Evolutionary conservation across 192 early-diverging fungal genomes (phyloP), one percentile per base, ranked within the genome.

Genomic region (Entrophospora sp.): DNA sequence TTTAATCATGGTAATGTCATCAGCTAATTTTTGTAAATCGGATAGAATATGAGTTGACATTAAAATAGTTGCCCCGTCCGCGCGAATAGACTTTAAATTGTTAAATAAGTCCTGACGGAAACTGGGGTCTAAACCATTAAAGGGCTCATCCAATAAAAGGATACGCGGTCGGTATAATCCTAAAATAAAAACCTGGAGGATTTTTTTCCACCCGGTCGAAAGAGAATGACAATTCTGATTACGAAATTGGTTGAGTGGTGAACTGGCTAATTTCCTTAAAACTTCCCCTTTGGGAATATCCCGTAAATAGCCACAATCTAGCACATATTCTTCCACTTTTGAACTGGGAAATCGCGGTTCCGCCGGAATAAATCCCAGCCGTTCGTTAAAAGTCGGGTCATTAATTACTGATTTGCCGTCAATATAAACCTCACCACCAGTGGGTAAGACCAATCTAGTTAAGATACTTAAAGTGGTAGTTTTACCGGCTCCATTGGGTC

Each of bases 401-500:
- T 20, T n/a, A 27, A n/a, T 52, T n/a, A 52, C 49, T 52, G 49
- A 52, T 52, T 52, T 52, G 6, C 3, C 22, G 22, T 52, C 49
- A 52, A 52, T 5, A 52, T 52, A 52, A 52, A 27, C 49, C 49
- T 52, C 49, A 2, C 74, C 77, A 2, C 60, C 3, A 5, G 71
- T 52, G 0, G 75, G 67, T 16, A 71, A 69, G 30, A 79, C 40
- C 63, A 70, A 56, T 20, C 74, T 64, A 65, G 75, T 71, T 42
- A 79, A 64, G 28, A 74, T 73, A 16, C 68, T 70, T 1, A 79
- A 40, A 4, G 74, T 73, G 3, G 77, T 85, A 2, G 81, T 80
- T 57, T 85, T 85, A 13, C 83, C 83, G 6, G 77, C 77, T 16
- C 84, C 84, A 59, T 86, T 86, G 59, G 81, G 81, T 34, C 82